phyloP scores from a whole-genome alignment of 768 basidiomycete species.

The Termitomyces sp. region DNA sequence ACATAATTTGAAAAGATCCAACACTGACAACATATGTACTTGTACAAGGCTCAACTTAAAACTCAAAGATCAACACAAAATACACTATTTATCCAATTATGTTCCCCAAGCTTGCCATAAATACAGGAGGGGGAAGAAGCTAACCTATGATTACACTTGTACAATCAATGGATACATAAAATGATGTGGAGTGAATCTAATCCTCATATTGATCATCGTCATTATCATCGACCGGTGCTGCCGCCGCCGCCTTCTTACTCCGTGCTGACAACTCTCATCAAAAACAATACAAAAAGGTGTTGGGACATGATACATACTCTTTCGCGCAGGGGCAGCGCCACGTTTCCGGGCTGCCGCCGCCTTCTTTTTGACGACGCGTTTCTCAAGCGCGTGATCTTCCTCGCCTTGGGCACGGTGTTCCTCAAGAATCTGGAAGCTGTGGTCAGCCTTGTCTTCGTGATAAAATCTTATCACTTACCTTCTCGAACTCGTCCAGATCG shows the following conservation, averaged over 20 bases:
- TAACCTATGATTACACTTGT: neutral
- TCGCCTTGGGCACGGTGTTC: conserved; percentile 81
- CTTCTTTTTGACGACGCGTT: conserved; percentile 80
- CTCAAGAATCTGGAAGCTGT: conserved; percentile 64
- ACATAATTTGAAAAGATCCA: too few species aligned
- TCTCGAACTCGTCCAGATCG: conserved; percentile 93
- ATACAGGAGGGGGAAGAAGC: neutral
- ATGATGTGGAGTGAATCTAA: neutral
- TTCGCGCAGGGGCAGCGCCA: conserved; percentile 38
- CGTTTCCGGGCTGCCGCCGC: conserved; percentile 71
- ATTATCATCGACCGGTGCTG: conserved; percentile 8
- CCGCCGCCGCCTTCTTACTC: conserved; percentile 6
- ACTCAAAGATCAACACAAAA: neutral
- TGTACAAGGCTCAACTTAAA: neutral
- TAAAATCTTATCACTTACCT: conserved; percentile 36
- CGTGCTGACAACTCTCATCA: conserved; percentile 7
- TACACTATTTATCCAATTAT: neutral
- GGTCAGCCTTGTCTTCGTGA: neutral
- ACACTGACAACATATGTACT: too few species aligned
- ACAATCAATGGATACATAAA: neutral
- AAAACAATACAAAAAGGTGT: neutral
- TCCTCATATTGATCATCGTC: conserved; percentile 16
- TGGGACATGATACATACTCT: conserved; percentile 25
- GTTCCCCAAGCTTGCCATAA: neutral
- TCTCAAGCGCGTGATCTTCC: conserved; percentile 89